phyloP scores from a whole-genome alignment of 257 asterid species.

The Solanum medicagineum region DNA sequence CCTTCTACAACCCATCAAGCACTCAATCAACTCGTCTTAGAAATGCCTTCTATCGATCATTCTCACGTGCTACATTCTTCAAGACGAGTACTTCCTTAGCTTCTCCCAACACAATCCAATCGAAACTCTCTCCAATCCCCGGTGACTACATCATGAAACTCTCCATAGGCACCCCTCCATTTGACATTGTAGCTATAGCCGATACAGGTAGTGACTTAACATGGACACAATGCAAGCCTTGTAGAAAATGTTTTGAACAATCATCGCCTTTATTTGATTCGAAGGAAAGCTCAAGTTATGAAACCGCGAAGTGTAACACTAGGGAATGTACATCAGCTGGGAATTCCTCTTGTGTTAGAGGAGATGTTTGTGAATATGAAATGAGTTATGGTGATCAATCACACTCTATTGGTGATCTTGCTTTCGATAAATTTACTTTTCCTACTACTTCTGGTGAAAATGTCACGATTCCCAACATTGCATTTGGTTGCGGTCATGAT shows the following conservation, averaged over 20 bases:
- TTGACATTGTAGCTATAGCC: conserved; percentile 14
- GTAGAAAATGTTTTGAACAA: background rate
- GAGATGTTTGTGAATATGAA: background rate
- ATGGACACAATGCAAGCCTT: background rate
- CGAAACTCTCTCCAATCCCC: background rate
- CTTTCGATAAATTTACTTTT: background rate
- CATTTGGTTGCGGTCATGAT: conserved; percentile 6
- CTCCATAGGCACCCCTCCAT: conserved; percentile 24
- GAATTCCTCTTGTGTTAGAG: background rate
- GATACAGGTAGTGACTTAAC: conserved; percentile 34
- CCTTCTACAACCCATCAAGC: conserved; percentile 12
- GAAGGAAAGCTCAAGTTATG: background rate
- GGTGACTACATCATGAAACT: conserved; percentile 26
- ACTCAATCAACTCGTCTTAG: conserved; percentile 16
- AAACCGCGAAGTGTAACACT: background rate
- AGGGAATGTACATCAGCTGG: background rate
- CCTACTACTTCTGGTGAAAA: background rate
- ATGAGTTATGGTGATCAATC: background rate
- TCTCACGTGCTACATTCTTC: conserved; percentile 22
- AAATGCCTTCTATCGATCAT: conserved; percentile 18
- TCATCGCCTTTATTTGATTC: background rate
- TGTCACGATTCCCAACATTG: background rate
- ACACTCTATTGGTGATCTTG: background rate
- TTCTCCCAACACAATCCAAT: background rate
- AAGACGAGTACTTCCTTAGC: background rate